A percentile compares a stretch with the other conserved stretches of the same genome.
phyloP scores from a whole-genome alignment of 2,329 filamentous ascomycete genomes.

The Neurospora sp. region DNA sequence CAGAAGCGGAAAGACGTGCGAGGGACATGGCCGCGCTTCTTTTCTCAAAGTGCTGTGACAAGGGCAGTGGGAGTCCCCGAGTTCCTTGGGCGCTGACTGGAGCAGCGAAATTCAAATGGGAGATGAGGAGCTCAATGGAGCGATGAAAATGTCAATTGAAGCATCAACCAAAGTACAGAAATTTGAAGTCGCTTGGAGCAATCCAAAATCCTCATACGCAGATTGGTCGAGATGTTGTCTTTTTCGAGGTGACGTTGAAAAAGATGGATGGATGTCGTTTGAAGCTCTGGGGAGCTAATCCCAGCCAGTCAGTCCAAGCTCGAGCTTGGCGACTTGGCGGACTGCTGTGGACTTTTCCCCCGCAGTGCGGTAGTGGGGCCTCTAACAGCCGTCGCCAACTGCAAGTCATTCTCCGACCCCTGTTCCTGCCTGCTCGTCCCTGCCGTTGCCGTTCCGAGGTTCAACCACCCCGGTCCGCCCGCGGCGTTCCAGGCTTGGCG shows the following conservation, averaged over 20 bases:
- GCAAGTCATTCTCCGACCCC: neutral
- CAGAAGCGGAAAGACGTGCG: neutral
- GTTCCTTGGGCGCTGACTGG: neutral
- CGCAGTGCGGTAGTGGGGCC: neutral
- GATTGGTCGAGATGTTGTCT: neutral
- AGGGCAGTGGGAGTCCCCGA: neutral
- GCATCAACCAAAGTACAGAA: neutral
- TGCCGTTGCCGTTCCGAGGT: neutral
- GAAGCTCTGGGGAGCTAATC: neutral
- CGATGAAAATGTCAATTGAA: neutral
- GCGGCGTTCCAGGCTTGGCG: neutral
- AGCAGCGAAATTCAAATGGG: neutral
- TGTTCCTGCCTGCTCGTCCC: neutral
- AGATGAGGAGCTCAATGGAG: neutral
- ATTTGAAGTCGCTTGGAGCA: neutral
- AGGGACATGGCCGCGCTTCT: neutral
- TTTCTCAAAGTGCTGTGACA: neutral
- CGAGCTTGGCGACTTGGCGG: neutral
- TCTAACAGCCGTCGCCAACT: neutral
- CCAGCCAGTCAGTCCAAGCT: neutral
- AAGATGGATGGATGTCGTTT: neutral
- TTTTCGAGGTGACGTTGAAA: neutral
- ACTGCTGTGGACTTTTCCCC: neutral
- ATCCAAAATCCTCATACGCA: neutral
- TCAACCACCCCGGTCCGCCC: neutral